Evolutionary conservation across 2,329 filamentous ascomycete genomes (phyloP).

Genomic region (Fusarium oligoseptatum): DNA sequence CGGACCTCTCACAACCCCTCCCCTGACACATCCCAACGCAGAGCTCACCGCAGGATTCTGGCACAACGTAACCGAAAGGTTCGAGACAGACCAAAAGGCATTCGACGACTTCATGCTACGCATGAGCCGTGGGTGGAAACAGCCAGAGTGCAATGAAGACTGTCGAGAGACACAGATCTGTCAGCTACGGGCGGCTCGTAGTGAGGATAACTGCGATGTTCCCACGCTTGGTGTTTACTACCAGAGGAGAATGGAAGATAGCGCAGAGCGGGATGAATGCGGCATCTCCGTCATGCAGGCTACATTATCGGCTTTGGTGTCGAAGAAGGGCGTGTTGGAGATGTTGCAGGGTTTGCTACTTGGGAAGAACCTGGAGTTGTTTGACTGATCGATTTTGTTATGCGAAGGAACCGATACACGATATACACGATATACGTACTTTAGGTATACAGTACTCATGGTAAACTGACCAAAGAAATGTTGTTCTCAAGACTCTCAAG

Average conservation of each 20-base stretch:
- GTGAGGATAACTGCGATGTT: slow-evolving; percentile 64
- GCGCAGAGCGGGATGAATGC: slow-evolving; percentile 46
- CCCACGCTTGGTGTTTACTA: slow-evolving; percentile 52
- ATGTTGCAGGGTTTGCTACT: slow-evolving; percentile 37
- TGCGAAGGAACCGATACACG: not conserved
- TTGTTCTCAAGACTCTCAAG: not conserved
- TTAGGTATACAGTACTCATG: not conserved
- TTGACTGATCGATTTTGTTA: not conserved
- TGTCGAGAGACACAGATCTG: slow-evolving; percentile 64
- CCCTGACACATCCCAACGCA: slow-evolving; percentile 52
- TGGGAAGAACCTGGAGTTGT: slow-evolving; percentile 14
- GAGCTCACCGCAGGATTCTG: slow-evolving; percentile 70
- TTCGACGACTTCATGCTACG: slow-evolving; percentile 63
- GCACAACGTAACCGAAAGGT: slow-evolving; percentile 66
- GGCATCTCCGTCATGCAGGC: slow-evolving; percentile 47
- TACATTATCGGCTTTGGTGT: slow-evolving; percentile 44
- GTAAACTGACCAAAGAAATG: not conserved
- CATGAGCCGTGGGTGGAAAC: slow-evolving; percentile 61
- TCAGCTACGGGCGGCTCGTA: slow-evolving; percentile 63
- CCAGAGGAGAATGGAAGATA: slow-evolving; percentile 47
- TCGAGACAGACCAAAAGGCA: slow-evolving; percentile 57
- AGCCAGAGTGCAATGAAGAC: slow-evolving; percentile 55
- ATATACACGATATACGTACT: not conserved
- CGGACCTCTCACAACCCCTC: slow-evolving; percentile 59
- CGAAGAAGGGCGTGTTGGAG: slow-evolving; percentile 43